Conservation (phyloP, 2,329 filamentous ascomycete species). For the Periconia sp. region DNA sequence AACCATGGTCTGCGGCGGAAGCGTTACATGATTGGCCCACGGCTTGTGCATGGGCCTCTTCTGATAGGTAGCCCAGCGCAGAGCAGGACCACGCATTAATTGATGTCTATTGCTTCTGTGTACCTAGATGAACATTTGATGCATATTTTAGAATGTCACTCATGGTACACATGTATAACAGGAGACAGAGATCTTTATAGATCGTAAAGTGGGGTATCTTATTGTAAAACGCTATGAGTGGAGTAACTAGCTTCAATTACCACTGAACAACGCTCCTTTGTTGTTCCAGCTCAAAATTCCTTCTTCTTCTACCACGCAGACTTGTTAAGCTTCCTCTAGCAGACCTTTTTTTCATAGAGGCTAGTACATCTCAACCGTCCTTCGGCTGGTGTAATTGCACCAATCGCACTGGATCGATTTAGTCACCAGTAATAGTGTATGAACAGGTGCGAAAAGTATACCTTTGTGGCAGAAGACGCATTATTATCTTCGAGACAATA, state of each 20-base stretch:
- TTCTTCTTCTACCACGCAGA: neutral
- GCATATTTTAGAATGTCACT: neutral
- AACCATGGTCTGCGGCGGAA: neutral
- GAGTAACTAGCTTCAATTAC: conserved; percentile 3
- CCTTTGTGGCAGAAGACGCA: conserved; percentile 67
- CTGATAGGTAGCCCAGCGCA: neutral
- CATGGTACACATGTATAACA: too few species aligned
- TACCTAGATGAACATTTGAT: neutral
- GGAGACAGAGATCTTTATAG: neutral
- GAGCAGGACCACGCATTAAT: too few species aligned
- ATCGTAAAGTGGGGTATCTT: conserved; percentile 22
- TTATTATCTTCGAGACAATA: conserved; percentile 86
- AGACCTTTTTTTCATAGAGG: neutral
- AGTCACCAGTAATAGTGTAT: conserved; percentile 6
- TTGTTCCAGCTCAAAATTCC: neutral
- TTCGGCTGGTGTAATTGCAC: conserved; percentile 41
- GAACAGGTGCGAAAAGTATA: conserved; percentile 20
- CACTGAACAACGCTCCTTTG: neutral
- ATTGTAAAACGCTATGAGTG: conserved; percentile 17
- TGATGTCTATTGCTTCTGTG: too few species aligned
- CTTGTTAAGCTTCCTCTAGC: neutral
- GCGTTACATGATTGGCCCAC: neutral
- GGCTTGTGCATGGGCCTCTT: neutral
- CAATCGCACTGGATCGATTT: conserved; percentile 37
- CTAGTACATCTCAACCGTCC: conserved; percentile 40